Evolutionary conservation across 352 stramenopile genomes (phyloP).

Genomic region (Blastocystis sp.): DNA sequence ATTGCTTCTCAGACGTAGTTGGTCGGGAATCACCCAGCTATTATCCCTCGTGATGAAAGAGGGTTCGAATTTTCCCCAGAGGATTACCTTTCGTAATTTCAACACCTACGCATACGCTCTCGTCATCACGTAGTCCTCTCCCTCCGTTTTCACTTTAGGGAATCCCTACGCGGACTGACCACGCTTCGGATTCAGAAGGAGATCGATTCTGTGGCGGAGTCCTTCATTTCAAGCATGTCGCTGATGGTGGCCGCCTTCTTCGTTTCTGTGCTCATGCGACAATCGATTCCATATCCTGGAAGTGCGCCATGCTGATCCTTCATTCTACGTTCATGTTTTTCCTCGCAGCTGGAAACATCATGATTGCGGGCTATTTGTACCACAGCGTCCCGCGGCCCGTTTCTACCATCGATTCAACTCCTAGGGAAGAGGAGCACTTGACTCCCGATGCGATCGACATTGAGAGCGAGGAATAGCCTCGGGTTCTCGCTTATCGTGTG

Average conservation of each 20-base stretch:
- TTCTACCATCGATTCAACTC: background rate
- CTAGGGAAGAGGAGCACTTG: background rate
- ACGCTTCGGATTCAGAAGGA: slow-evolving; percentile 31
- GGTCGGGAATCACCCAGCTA: background rate
- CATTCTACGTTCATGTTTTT: slow-evolving; percentile 26
- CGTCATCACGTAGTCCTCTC: slow-evolving; percentile 8
- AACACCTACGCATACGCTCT: slow-evolving; percentile 35
- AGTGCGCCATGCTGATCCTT: background rate
- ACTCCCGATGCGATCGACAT: slow-evolving; percentile 2
- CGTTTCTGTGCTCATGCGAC: slow-evolving; percentile 14
- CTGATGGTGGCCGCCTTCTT: slow-evolving; percentile 42
- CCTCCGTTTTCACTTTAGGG: background rate
- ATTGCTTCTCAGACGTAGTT: slow-evolving; percentile 1
- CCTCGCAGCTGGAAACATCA: slow-evolving; percentile 26
- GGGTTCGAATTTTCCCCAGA: background rate
- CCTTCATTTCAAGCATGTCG: slow-evolving; percentile 33
- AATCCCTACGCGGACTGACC: slow-evolving; percentile 7
- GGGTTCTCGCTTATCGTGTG: background rate
- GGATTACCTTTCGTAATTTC: slow-evolving; percentile 33
- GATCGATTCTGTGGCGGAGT: slow-evolving; percentile 1
- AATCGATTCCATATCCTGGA: slow-evolving; percentile 48
- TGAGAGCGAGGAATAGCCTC: background rate
- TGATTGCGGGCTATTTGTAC: slow-evolving; percentile 29
- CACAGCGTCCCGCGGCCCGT: background rate
- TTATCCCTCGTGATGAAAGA: background rate